Evolutionary conservation across 352 stramenopile species (phyloP).

Genomic region (Pythium phragmitis): DNA sequence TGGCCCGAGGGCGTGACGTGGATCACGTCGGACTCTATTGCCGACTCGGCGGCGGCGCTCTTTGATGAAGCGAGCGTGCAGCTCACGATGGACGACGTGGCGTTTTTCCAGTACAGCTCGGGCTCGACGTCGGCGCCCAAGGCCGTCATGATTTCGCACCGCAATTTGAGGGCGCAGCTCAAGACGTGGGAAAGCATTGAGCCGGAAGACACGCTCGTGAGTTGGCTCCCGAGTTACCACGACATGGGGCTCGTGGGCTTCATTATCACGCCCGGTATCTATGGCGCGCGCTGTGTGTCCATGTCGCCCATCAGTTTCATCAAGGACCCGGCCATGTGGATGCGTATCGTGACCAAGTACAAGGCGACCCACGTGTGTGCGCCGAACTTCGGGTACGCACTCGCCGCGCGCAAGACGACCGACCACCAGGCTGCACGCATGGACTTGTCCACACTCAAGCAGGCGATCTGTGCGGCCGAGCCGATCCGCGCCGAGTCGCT

Average conservation of each 20-base stretch:
- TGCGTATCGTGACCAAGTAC: slow-evolving; percentile 76
- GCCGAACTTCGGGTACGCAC: slow-evolving; percentile 79
- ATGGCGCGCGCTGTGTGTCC: slow-evolving; percentile 93
- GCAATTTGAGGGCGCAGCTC: slow-evolving; percentile 31
- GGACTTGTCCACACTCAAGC: slow-evolving; percentile 65
- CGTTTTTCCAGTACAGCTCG: slow-evolving; percentile 86
- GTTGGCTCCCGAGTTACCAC: too few relatives aligned
- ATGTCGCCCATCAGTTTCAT: slow-evolving; percentile 90
- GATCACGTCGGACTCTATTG: slow-evolving; percentile 66
- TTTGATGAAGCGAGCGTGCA: slow-evolving; percentile 43
- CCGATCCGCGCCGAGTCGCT: slow-evolving; percentile 78
- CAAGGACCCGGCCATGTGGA: slow-evolving; percentile 82
- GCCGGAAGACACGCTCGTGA: too few relatives aligned
- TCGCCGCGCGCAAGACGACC: slow-evolving; percentile 25
- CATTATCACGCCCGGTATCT: slow-evolving; percentile 75
- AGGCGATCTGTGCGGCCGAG: slow-evolving; percentile 81
- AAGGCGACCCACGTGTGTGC: slow-evolving; percentile 77
- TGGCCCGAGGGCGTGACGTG: slow-evolving; percentile 71
- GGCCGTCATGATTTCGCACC: slow-evolving; percentile 83
- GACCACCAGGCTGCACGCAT: slow-evolving; percentile 42
- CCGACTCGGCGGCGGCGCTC: slow-evolving; percentile 32
- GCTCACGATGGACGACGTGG: slow-evolving; percentile 53
- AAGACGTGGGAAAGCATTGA: too few relatives aligned
- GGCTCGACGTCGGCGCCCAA: slow-evolving; percentile 85
- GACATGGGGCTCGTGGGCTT: slow-evolving; percentile 98